phyloP scores from a whole-genome alignment of 1,284 basidiomycete species.

The Xanthoconium separans region DNA sequence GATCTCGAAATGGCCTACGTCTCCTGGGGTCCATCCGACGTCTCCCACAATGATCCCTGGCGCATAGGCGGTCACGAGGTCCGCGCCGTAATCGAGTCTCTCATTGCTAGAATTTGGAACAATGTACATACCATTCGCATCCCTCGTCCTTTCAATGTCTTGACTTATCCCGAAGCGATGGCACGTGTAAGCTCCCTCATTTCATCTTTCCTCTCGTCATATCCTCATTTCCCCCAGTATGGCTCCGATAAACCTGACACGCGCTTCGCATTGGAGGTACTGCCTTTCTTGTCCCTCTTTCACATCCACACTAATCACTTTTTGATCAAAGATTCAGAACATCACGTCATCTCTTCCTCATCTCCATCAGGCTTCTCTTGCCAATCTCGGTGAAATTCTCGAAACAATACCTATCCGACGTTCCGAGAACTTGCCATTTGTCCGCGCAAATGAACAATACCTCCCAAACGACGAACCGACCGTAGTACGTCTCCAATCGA shows the following conservation, averaged over 20 bases:
- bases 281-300: slow-evolving; percentile 13
- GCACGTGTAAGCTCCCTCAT: slow-evolving; percentile 54
- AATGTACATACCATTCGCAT: slow-evolving; percentile 58
- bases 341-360: slow-evolving; percentile 47
- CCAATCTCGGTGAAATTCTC: slow-evolving; percentile 44
- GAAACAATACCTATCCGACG: slow-evolving; percentile 56
- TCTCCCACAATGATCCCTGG: slow-evolving; percentile 51
- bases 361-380: slow-evolving; percentile 36
- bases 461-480: slow-evolving; percentile 29
- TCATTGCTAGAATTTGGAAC: slow-evolving; percentile 77
- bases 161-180: slow-evolving; percentile 89
- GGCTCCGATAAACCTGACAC: slow-evolving; percentile 96
- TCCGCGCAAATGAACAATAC: slow-evolving; percentile 41
- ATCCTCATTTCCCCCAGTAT: slow-evolving; percentile 50
- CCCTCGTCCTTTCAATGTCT: slow-evolving; percentile 64
- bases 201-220: slow-evolving; percentile 11
- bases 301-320: slow-evolving; percentile 13
- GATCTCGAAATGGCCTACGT: slow-evolving; percentile 97
- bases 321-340: slow-evolving; percentile 47
- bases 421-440: slow-evolving; percentile 36
- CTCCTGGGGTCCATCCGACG: slow-evolving; percentile 52
- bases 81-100: slow-evolving; percentile 68
- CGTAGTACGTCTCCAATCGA: slow-evolving; percentile 33
- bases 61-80: slow-evolving; percentile 83
- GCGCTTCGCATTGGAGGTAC: slow-evolving; percentile 81